A percentile compares a stretch with the other conserved stretches of the same genome.
Conservation (phyloP, 441 rosid genomes). For the Raphanus hybrid region DNA sequence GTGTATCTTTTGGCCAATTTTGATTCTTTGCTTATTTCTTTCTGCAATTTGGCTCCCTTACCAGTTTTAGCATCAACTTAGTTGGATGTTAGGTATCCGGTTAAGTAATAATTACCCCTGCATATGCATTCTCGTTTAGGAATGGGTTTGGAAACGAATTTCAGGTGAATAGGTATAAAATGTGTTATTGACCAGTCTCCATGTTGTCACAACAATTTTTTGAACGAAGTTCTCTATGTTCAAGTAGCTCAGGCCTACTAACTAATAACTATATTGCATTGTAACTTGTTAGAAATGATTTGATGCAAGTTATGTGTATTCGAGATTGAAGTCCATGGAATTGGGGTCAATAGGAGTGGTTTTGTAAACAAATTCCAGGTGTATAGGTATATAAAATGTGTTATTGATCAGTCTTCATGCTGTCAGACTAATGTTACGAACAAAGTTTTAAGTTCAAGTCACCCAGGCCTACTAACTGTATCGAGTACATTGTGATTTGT, state of each 20-base stretch:
- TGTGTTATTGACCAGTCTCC: conserved; percentile 6
- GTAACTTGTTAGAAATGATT: conserved; percentile 18
- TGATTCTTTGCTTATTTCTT: neutral
- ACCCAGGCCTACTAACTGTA: conserved; percentile 1
- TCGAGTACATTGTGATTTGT: conserved; percentile 22
- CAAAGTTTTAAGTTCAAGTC: conserved; percentile 19
- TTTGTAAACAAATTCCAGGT: conserved; percentile 12
- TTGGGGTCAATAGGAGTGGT: conserved; percentile 50
- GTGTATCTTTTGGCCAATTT: conserved; percentile 9
- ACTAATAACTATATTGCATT: conserved; percentile 10
- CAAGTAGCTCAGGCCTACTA: neutral
- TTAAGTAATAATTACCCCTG: conserved; percentile 2
- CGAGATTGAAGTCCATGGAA: conserved; percentile 88
- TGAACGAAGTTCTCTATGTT: conserved; percentile 23
- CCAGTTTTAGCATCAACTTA: conserved; percentile 14
- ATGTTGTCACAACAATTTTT: neutral
- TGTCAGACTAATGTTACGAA: neutral
- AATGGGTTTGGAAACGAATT: conserved; percentile 20
- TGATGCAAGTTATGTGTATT: conserved; percentile 37
- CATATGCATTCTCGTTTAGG: neutral
- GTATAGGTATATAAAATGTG: conserved; percentile 5
- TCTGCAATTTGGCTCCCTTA: neutral
- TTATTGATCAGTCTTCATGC: conserved; percentile 9
- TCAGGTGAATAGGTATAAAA: neutral
- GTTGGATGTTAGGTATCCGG: conserved; percentile 20